phyloP scores from a whole-genome alignment of 768 basidiomycete species.

The Porphyrellus cyaneotinctus region DNA sequence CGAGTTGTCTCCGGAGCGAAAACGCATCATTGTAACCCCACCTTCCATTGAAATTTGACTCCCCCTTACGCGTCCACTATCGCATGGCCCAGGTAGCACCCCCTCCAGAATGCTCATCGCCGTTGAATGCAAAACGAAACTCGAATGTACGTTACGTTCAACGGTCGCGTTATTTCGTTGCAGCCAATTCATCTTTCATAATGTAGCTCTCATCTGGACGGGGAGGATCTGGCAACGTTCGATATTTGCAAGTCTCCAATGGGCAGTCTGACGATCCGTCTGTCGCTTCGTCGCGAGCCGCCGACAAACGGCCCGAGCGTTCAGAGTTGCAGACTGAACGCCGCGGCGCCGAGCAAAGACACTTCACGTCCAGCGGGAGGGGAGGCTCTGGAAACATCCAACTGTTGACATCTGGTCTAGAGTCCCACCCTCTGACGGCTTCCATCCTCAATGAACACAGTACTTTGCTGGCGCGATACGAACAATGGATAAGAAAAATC shows the following conservation, averaged over 20 bases:
- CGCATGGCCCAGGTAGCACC: constrained; percentile 10
- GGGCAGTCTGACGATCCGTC: neutral
- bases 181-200: neutral
- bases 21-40: neutral
- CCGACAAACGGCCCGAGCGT: neutral
- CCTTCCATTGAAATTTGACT: neutral
- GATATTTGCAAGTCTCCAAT: neutral
- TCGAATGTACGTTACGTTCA: constrained; percentile 16
- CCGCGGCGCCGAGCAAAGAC: neutral
- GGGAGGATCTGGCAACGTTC: constrained; percentile 23
- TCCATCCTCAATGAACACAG: constrained; percentile 20
- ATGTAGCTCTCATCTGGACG: constrained; percentile 20
- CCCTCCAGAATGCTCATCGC: neutral
- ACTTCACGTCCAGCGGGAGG: constrained; percentile 23
- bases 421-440: constrained; percentile 22
- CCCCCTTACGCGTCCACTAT: neutral
- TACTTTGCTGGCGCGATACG: constrained; percentile 12
- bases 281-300: neutral
- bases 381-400: constrained; percentile 27
- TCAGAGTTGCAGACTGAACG: neutral
- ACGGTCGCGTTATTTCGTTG: neutral
- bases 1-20: neutral
- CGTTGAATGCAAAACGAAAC: constrained; percentile 3
- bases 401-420: neutral
- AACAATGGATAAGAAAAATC: constrained; percentile 10